phyloP scores from a whole-genome alignment of 345 rosid genomes.

The Kandelia obovata region DNA sequence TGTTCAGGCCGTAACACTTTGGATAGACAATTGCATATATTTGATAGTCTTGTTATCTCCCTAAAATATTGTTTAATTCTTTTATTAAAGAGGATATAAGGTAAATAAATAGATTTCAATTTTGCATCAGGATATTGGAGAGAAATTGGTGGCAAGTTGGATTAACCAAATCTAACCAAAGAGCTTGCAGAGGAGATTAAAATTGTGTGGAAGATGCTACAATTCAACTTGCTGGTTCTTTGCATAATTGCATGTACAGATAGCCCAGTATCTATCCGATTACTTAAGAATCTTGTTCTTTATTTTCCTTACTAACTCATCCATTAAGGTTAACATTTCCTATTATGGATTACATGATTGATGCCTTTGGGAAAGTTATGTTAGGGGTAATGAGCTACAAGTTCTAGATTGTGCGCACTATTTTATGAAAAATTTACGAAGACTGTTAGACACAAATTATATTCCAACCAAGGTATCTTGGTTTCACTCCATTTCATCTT shows the following conservation, averaged over 20 bases:
- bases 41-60: conserved; percentile 1
- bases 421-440: conserved; percentile 88
- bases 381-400: conserved; percentile 78
- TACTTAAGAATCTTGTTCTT: neutral
- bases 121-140: conserved; percentile 59
- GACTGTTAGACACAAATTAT: conserved; percentile 72
- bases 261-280: neutral
- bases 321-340: neutral
- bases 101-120: conserved; percentile 8
- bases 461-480: conserved; percentile 78
- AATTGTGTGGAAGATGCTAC: conserved; percentile 84
- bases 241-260: conserved; percentile 3
- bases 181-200: conserved; percentile 73
- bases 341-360: neutral
- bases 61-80: neutral
- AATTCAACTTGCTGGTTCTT: conserved; percentile 57
- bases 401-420: conserved; percentile 85
- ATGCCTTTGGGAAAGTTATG: conserved; percentile 63
- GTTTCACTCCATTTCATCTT: neutral
- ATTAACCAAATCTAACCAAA: conserved; percentile 68
- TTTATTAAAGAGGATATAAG: conserved; percentile 2
- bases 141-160: conserved; percentile 59
- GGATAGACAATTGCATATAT: neutral
- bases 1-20: neutral
- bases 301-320: neutral